A percentile compares a stretch with the other conserved stretches of the same genome.
Conservation (phyloP, 345 rosid genomes). For the Zanthoxylum bungeanum region DNA sequence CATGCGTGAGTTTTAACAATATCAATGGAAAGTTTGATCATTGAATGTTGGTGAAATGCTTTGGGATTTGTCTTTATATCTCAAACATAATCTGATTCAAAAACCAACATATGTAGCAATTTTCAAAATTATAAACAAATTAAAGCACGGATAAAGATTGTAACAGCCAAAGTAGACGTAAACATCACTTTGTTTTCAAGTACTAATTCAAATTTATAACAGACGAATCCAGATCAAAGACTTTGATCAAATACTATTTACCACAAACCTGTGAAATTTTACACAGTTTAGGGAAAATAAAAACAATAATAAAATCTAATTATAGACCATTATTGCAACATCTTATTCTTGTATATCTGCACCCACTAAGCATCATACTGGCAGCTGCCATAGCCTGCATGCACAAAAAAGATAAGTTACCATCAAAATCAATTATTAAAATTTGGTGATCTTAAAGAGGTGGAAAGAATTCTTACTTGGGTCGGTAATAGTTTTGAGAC, state of each 20-base stretch:
- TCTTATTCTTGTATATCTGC: not conserved
- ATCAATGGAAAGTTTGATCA: too few relatives aligned
- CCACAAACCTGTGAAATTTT: not conserved
- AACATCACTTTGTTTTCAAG: not conserved
- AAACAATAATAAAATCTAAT: too few relatives aligned
- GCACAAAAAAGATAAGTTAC: too few relatives aligned
- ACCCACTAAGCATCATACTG: not conserved
- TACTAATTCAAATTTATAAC: not conserved
- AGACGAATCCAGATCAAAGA: too few relatives aligned
- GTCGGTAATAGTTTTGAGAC: slow-evolving; percentile 15
- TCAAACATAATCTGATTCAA: too few relatives aligned
- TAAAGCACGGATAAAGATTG: not conserved
- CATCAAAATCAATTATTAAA: too few relatives aligned
- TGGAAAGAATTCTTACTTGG: slow-evolving; percentile 20
- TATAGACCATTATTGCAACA: not conserved
- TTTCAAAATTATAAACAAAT: too few relatives aligned
- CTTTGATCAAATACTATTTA: not conserved
- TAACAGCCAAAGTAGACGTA: not conserved
- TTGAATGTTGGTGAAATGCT: too few relatives aligned
- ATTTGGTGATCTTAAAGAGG: not conserved
- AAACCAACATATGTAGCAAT: not conserved
- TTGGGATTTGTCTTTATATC: too few relatives aligned
- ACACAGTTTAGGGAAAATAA: not conserved
- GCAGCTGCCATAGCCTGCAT: slow-evolving; percentile 17
- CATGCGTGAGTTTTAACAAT: too few relatives aligned